Evolutionary conservation across 2,329 filamentous ascomycete species (phyloP), one percentile per base, ranked within the genome.

Genomic region (Talaromyces sp.): DNA sequence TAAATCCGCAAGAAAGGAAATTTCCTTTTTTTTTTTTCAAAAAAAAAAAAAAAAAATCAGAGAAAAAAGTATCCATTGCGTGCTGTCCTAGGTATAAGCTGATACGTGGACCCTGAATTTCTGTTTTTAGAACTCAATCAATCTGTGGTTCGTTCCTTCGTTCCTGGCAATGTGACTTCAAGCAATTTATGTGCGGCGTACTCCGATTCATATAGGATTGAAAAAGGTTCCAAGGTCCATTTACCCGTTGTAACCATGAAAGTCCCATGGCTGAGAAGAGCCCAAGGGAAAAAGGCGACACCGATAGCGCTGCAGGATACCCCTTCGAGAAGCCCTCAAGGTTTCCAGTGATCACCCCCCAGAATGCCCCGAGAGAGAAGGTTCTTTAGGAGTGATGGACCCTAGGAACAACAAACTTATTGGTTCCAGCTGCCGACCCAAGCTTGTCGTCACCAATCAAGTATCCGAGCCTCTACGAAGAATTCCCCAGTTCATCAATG

Each of bases 401-500:
- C 57, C 54, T 49, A 54, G 16, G 48, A 44, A 19, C 33, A 55
- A 43, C 52, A 54, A 61, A 49, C 52, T 57, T 49, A 65, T 64
- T 65, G 62, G 62, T 41, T 39, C 51, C 17, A 51, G 45, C 51
- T 52, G 44, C 56, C 54, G 56, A 62, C 57, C 51, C 47, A 58
- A 57, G 45, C 51, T 56, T 39, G 37, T 35, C 40, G n/a, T 60
- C 56, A 45, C 62, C 57, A 65, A 65, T 63, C 61, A 64, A 16
- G 44, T 32, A n/a, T 29, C 36, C 17, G 32, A 49, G 44, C 46
- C 47, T 49, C 48, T 45, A 49, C 54, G 56, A 50, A 49, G 43
- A 49, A 61, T 61, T 56, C 59, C 61, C 61, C 59, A 63, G 58
- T 63, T 61, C 57, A 63, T 62, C 55, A 56, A 62, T 51, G 60